Evolutionary conservation across 768 basidiomycete genomes (phyloP), one percentile per base, ranked within the genome.

Genomic region (Pulveroboletus sp.): DNA sequence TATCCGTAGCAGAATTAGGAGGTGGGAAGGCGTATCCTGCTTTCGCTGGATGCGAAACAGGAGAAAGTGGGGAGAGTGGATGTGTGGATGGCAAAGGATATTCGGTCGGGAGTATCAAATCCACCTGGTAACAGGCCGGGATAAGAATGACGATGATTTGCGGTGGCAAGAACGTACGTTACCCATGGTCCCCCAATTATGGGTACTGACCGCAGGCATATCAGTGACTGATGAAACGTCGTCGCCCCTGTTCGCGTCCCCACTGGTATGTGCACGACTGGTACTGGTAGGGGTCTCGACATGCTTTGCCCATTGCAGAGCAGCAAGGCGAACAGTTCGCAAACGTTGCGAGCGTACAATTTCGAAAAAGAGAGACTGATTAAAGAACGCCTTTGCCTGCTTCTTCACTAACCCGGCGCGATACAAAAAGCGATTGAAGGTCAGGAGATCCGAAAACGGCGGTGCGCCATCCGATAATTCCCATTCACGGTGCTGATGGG

Each of bases 361-460:
- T 40, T 81, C 79, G 25, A 74, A 57, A 39, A 78, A 72, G 19
- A 81, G 58, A 1, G 79, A 80, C 46, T 79, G 74, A 1, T 59
- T 65, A 0, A 75, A 55, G n/a, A 61, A 59, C 2, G 52, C 50
- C 6, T 52, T 52, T 1, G 73, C 60, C 51, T 77, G 74, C 19
- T 60, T 57, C 54, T 71, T 68, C 20, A 76, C 61, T 33, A 62
- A 49, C 24, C 53, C 56, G 21, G 69, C 70, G 6, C 80, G 71
- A 21, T 73, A 56, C 44, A 77, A 52, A 60, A 84, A 81, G 13
- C 79, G 73, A 21, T 62, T 53, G 16, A 56, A 66, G 2, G 77
- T 72, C 17, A 82, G 67, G 14, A 82, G 61, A 5, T 68, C 53
- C 1, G 50, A 55, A 42, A 74, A 72, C 4, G 69, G 51, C 2